Evolutionary conservation across 2,329 filamentous ascomycete species (phyloP), one percentile per base, ranked within the genome.

Genomic region (Penicillium brevicompactum): DNA sequence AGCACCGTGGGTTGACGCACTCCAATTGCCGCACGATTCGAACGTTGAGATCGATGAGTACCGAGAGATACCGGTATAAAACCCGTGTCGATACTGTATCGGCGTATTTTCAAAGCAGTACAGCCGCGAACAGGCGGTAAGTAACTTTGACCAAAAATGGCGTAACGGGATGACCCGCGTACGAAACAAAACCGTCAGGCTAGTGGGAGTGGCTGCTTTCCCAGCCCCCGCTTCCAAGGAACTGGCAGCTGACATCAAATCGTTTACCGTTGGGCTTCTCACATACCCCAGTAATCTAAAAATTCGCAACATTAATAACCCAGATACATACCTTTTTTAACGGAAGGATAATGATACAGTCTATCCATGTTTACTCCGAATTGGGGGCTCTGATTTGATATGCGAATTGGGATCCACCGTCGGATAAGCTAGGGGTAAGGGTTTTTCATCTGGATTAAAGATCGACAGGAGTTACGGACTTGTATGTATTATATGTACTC

Each of bases 141-240:
- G 31, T 42, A 27, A 46, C 37, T 18, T 46, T 24, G 18, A 38
- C 46, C 46, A 2, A n/a, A 61, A 57, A 22, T 22, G 37, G 46
- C 42, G 45, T 51, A 56, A 40, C 62, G 61, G 62, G 57, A 65
- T 59, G 59, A 64, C 54, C 62, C 62, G 62, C 47, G 56, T 58
- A 53, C 52, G 13, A 42, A 40, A 43, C 18, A 7, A 37, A 37
- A 37, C 13, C 34, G 34, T 37, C 1, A 13, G 37, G 24, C 34
- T 37, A 27, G 11, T 30, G 14, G 32, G 22, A 22, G 14, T 45
- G 13, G 40, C 27, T 45, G n/a, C 4, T 38, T 43, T 27, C 24
- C 9, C 43, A 14, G n/a, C 31, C 31, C 34, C 41, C 51, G n/a
- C 51, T 50, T 27, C 24, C 22, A 41, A 46, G 32, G 41, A 54